A percentile compares a stretch with the other conserved stretches of the same genome.
Conservation (phyloP, 2,329 filamentous ascomycete genomes). For the Trichoderma simmonsii region DNA sequence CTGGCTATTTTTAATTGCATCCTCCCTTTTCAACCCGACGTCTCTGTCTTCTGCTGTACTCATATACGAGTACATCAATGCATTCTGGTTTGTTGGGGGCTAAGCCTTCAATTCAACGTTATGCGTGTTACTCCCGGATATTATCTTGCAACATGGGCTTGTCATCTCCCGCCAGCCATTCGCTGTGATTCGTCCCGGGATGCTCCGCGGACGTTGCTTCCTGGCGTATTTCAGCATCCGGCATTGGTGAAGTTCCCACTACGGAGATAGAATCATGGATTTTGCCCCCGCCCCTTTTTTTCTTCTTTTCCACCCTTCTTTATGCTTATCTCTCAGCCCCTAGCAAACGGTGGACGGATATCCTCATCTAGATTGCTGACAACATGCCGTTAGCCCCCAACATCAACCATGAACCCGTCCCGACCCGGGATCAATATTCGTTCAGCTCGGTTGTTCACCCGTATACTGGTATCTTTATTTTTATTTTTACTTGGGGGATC, state of each 20-base stretch:
- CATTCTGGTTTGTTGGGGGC: neutral
- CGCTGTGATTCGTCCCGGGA: neutral
- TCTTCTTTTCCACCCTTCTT: neutral
- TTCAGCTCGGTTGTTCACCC: neutral
- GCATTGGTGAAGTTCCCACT: neutral
- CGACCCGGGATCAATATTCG: neutral
- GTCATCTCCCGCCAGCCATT: neutral
- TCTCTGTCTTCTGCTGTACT: neutral
- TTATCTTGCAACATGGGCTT: neutral
- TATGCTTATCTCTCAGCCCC: slow-evolving; percentile 12
- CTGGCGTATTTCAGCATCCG: neutral
- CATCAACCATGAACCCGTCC: neutral
- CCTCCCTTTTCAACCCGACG: neutral
- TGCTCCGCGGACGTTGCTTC: neutral
- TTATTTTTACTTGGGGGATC: neutral
- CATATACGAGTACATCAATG: too few relatives aligned
- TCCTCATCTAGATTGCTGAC: slow-evolving; percentile 4
- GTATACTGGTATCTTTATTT: neutral
- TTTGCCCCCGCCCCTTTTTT: neutral
- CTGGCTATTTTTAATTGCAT: neutral
- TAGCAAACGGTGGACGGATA: neutral
- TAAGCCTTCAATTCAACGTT: neutral
- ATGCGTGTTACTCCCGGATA: neutral
- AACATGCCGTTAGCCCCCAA: neutral
- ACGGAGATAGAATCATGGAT: neutral